Conservation (phyloP, 2,329 filamentous ascomycete species). For the Penicillium hesseltinei region DNA sequence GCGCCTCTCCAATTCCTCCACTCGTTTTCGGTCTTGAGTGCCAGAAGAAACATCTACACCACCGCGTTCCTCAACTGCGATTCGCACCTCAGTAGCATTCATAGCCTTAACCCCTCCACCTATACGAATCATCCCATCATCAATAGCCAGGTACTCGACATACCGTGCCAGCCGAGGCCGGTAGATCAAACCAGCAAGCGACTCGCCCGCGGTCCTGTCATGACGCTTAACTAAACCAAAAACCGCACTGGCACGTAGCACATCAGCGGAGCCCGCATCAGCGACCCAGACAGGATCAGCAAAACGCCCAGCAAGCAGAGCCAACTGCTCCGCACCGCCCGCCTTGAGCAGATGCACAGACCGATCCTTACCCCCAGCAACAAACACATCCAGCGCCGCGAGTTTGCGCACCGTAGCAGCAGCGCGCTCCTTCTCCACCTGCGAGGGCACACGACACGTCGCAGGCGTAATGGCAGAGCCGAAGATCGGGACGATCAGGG, state of each 20-base stretch:
- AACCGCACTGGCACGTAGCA: conserved; percentile 36
- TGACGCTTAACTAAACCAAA: conserved; percentile 34
- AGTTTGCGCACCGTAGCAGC: conserved; percentile 50
- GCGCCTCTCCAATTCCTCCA: conserved; percentile 32
- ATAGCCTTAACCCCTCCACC: conserved; percentile 62
- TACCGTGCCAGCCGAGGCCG: conserved; percentile 52
- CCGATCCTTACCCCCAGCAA: conserved; percentile 15
- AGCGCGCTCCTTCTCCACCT: conserved; percentile 58
- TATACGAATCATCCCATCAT: conserved; percentile 66
- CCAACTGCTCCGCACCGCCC: conserved; percentile 32
- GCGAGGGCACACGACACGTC: conserved; percentile 77
- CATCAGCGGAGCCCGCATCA: conserved; percentile 21
- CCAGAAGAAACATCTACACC: conserved; percentile 34
- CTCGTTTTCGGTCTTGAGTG: conserved; percentile 19
- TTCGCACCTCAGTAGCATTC: conserved; percentile 61
- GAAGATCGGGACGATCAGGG: conserved; percentile 71
- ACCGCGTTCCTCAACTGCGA: conserved; percentile 71
- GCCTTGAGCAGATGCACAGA: conserved; percentile 9
- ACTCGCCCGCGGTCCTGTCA: conserved; percentile 42
- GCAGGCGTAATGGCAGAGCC: conserved; percentile 69
- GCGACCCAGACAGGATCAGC: conserved; percentile 21
- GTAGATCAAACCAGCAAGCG: conserved; percentile 48
- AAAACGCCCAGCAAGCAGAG: conserved; percentile 25
- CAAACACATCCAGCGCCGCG: conserved; percentile 27
- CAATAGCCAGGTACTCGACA: conserved; percentile 64